These are phyloP conservation scores for Vaccinium myrtillus DNA, from an alignment of 148 eudicot species.

Conservation along the genomic window DNA sequence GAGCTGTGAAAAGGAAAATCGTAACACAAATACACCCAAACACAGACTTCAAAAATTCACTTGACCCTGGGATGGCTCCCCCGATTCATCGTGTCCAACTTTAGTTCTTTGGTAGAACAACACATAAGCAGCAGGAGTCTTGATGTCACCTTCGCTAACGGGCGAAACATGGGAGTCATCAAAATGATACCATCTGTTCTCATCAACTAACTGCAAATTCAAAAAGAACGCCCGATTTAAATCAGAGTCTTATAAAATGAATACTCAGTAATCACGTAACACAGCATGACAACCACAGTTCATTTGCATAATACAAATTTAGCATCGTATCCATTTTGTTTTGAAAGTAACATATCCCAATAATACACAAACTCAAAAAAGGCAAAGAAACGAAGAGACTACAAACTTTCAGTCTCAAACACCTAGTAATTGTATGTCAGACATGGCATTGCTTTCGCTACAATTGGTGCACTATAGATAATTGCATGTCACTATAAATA, in stretches of 20 bases:
- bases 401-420: background rate
- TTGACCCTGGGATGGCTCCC: constrained; percentile 35
- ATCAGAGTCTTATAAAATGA: background rate
- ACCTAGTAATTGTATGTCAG: background rate
- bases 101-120: constrained; percentile 82
- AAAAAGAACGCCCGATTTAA: constrained; percentile 11
- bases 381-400: background rate
- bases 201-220: constrained; percentile 88
- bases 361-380: background rate
- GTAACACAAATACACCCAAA: background rate
- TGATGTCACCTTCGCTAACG: constrained; percentile 70
- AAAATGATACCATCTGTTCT: constrained; percentile 90
- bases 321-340: background rate
- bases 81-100: constrained; percentile 23
- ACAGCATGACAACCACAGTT: background rate
- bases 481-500: background rate
- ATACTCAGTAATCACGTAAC: background rate
- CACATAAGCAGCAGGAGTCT: constrained; percentile 90
- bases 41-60: constrained; percentile 25
- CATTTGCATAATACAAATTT: background rate
- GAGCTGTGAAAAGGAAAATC: background rate
- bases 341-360: background rate
- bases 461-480: background rate
- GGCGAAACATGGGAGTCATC: constrained; percentile 91
- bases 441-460: background rate